phyloP scores from a whole-genome alignment of 148 eudicot species.

The Spergularia marina region DNA sequence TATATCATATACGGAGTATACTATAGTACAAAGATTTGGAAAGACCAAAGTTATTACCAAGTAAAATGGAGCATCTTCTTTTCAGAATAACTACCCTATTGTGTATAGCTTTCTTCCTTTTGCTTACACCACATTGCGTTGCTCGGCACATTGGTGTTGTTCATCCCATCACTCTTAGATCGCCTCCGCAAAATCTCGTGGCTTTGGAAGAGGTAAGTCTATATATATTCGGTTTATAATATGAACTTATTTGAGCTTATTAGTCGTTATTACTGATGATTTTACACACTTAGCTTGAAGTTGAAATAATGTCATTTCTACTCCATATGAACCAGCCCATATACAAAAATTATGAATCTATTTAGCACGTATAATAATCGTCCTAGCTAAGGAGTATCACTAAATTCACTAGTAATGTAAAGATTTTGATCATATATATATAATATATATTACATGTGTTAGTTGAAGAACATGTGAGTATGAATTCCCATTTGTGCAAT shows the following conservation, averaged over 20 bases:
- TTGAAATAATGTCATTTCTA: too few relatives aligned
- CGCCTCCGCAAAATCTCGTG: slow-evolving; percentile 24
- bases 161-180: not conserved
- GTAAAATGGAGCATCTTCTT: slow-evolving; percentile 7
- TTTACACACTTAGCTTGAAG: too few relatives aligned
- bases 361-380: too few relatives aligned
- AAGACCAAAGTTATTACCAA: not conserved
- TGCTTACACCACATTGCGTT: slow-evolving; percentile 8
- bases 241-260: not conserved
- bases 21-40: not conserved
- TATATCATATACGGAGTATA: too few relatives aligned
- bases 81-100: slow-evolving; percentile 8
- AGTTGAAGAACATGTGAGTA: too few relatives aligned
- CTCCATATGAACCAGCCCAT: too few relatives aligned
- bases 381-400: too few relatives aligned
- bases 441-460: too few relatives aligned
- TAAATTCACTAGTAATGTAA: too few relatives aligned
- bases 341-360: too few relatives aligned
- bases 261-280: not conserved
- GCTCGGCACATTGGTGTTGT: not conserved
- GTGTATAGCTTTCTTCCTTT: slow-evolving; percentile 10
- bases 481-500: too few relatives aligned
- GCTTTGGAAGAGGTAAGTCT: slow-evolving; percentile 15
- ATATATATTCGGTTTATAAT: not conserved
- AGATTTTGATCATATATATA: too few relatives aligned